A percentile compares a stretch with the other conserved stretches of the same genome.
phyloP scores from a whole-genome alignment of 2,329 filamentous ascomycete species.

The Dothidotthia symphoricarpi region DNA sequence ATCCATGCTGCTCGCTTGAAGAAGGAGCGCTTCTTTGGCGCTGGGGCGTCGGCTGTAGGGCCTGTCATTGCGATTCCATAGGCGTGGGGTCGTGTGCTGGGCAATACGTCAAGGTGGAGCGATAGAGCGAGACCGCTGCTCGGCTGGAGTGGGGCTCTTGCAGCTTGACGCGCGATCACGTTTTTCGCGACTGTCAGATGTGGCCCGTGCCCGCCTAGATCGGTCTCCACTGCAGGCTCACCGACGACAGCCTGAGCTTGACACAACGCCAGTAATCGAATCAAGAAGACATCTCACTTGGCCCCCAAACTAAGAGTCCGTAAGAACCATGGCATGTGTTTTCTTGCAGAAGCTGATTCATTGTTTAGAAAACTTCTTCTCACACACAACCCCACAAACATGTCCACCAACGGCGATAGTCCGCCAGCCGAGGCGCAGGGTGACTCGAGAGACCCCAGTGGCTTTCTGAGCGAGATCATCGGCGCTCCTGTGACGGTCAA shows the following conservation, averaged over 20 bases:
- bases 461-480: conserved; percentile 92
- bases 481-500: conserved; percentile 93
- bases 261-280: conserved; percentile 1
- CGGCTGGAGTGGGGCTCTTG: conserved; percentile 1
- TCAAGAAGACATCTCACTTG: not conserved
- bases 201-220: conserved; percentile 23
- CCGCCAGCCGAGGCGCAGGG: conserved; percentile 54
- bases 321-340: no score
- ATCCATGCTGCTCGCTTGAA: conserved; percentile 58
- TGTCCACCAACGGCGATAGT: conserved; percentile 63
- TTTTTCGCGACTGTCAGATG: conserved; percentile 17
- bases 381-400: conserved; percentile 7
- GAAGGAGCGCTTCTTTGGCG: conserved; percentile 49
- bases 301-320: not conserved
- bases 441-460: conserved; percentile 87
- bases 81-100: conserved; percentile 1
- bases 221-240: conserved; percentile 2
- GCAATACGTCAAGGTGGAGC: conserved; percentile 2
- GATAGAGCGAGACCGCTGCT: no score
- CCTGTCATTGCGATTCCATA: conserved; percentile 29
- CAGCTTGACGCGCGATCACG: conserved; percentile 35
- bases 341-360: not conserved
- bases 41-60: conserved; percentile 12
- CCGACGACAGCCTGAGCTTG: conserved; percentile 1
- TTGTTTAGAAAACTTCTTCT: conserved; percentile 2